Percentiles rank a stretch among this genome's conserved stretches.
phyloP scores from a whole-genome alignment of 306 rosid genomes.

The Glycine tomentella region DNA sequence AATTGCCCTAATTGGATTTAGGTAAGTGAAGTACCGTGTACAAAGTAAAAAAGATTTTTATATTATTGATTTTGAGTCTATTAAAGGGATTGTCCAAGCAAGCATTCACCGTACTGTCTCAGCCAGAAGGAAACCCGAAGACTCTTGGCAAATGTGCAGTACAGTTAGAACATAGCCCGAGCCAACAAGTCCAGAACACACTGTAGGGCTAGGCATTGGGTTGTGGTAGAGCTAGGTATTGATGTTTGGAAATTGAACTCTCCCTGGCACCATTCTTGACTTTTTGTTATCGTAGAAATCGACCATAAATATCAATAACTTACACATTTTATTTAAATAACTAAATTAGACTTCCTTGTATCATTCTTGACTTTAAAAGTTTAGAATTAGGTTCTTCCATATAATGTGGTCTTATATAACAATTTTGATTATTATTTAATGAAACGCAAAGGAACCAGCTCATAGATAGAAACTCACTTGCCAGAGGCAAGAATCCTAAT shows the following conservation, averaged over 20 bases:
- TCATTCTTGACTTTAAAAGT: conserved; percentile 10
- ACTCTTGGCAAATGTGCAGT: not conserved
- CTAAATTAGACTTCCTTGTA: too few relatives aligned
- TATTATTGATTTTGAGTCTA: not conserved
- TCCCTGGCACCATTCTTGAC: not conserved
- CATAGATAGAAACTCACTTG: not conserved
- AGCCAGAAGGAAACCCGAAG: not conserved
- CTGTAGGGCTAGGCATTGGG: conserved; percentile 65
- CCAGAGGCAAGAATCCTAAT: not conserved
- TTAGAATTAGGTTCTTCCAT: not conserved
- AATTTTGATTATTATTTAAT: not conserved
- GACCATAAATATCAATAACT: too few relatives aligned
- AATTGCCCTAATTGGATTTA: not conserved
- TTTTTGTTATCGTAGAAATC: too few relatives aligned
- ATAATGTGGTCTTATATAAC: not conserved
- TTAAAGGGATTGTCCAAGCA: not conserved
- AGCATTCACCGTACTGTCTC: not conserved
- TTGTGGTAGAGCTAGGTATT: conserved; percentile 48
- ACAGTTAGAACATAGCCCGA: not conserved
- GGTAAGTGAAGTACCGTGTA: too few relatives aligned
- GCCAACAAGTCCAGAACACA: not conserved
- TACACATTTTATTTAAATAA: too few relatives aligned
- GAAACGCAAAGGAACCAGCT: not conserved
- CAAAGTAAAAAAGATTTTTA: too few relatives aligned
- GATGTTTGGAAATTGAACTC: conserved; percentile 14